Base-by-base conservation (phyloP, 2,329 filamentous ascomycete genomes). In the Fulvia fulva region DNA sequence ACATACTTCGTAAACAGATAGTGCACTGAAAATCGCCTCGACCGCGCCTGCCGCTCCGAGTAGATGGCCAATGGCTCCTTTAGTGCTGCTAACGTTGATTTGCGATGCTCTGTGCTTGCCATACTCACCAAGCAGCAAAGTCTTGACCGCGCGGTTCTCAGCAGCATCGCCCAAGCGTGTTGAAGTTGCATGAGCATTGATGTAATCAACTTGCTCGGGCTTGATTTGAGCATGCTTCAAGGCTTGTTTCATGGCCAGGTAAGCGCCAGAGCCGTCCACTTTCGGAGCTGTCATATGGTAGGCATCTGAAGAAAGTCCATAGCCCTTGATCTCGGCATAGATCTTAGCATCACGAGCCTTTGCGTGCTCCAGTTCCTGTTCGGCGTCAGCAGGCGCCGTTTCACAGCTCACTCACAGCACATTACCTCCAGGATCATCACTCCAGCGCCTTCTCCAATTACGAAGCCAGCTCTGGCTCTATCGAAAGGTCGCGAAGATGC, bases 111-210 rank as follows among this genome's bases (percentile, higher is more conserved):
- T 78, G 0, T 74, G 67, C 56, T 86, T 81, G 0, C 90, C 91
- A 19, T 88, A 83, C 22, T 86, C 82, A 0, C 89, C 89, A 9
- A 91, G 78, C 76, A 97, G 86, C 41, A 99, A 75, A 0, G 83
- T 77, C 61, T 86, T 87, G 66, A 97, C 93, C 0, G 94, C 94
- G 7, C 80, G 77, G 52, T 93, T 93, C 76, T 99, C 94, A 1
- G 94, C 93, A 22, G 84, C 82, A 75, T 99, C 94, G 0, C 94
- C 94, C 2, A 97, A 81, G 6, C 81, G 74, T 0, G 93, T 99
- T 22, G 89, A 90, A 1, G 94, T 99, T 0, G 93, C 94, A 71
- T 99, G 94, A 1, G 94, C 94, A 69, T 97, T 99, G 70, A 99
- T 83, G 72, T 99, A 99, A 72, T 92, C 90, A 4, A 99, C 86